Evolutionary conservation across 2,329 filamentous ascomycete genomes (phyloP).

Genomic region (Sporothrix luriei): DNA sequence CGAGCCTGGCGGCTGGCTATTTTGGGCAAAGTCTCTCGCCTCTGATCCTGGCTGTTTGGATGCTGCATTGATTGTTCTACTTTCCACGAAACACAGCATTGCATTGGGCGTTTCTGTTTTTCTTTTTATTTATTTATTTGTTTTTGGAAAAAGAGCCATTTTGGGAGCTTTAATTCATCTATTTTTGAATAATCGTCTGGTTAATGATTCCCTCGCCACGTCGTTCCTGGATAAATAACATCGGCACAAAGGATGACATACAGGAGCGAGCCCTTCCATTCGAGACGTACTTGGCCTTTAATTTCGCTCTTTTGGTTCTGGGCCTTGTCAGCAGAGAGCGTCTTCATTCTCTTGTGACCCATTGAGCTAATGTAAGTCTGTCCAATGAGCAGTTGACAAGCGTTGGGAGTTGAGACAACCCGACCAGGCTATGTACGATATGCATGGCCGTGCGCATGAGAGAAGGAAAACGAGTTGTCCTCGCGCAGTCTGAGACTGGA

Average conservation of each 20-base stretch:
- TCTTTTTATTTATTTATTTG: no score
- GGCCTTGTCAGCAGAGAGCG: not conserved
- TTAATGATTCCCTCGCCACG: not conserved
- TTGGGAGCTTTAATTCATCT: not conserved
- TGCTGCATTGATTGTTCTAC: not conserved
- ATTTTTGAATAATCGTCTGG: not conserved
- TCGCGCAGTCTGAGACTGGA: not conserved
- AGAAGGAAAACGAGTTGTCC: slow-evolving; percentile 3
- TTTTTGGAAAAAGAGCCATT: not conserved
- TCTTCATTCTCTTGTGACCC: slow-evolving; percentile 16
- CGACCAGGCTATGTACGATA: not conserved
- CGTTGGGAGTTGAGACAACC: slow-evolving; percentile 5
- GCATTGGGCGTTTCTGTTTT: not conserved
- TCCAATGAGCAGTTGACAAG: slow-evolving; percentile 26
- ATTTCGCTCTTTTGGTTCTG: not conserved
- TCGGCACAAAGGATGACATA: no score
- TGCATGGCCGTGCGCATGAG: no score
- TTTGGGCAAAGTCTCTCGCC: not conserved
- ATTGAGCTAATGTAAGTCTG: slow-evolving; percentile 1
- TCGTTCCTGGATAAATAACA: no score
- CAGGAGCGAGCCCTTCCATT: no score
- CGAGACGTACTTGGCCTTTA: not conserved
- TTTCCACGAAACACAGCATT: not conserved
- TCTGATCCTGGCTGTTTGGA: not conserved
- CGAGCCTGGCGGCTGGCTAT: not conserved